These are phyloP conservation scores for Trametes elegans DNA, from an alignment of 768 basidiomycete species.

Conservation along the genomic window DNA sequence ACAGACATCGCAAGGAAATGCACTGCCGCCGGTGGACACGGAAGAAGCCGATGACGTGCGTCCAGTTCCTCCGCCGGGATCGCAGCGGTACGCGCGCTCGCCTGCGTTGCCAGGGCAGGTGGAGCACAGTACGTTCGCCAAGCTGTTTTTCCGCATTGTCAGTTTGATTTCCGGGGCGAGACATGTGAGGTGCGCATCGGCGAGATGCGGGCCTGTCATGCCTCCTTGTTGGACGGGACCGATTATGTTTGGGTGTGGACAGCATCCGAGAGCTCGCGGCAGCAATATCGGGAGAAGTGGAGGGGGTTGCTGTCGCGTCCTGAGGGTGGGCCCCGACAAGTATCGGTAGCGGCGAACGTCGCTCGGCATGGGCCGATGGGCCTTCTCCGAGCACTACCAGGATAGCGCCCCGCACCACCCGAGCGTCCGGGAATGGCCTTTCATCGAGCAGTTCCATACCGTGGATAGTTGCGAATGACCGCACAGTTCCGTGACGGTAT, in stretches of 20 bases:
- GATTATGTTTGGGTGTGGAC: background rate
- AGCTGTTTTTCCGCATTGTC: background rate
- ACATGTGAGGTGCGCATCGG: background rate
- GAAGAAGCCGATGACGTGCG: background rate
- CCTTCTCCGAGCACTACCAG: too few relatives aligned
- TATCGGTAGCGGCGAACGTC: too few relatives aligned
- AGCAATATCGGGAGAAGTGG: background rate
- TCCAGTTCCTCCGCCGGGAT: background rate
- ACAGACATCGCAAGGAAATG: background rate
- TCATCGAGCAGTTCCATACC: too few relatives aligned
- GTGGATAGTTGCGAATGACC: too few relatives aligned
- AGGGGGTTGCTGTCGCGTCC: too few relatives aligned
- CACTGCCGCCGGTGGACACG: background rate
- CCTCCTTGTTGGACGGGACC: slow-evolving; percentile 4
- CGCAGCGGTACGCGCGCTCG: background rate
- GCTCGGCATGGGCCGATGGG: too few relatives aligned
- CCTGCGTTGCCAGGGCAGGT: background rate
- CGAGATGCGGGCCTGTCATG: background rate
- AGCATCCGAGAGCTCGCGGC: slow-evolving; percentile 7
- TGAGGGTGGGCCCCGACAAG: too few relatives aligned
- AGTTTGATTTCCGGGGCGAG: background rate
- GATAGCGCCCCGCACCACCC: too few relatives aligned
- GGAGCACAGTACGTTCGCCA: too few relatives aligned
- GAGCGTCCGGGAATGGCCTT: too few relatives aligned
- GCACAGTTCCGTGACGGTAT: too few relatives aligned